Evolutionary conservation across 345 rosid genomes (phyloP).

Genomic region (Acer campestre): DNA sequence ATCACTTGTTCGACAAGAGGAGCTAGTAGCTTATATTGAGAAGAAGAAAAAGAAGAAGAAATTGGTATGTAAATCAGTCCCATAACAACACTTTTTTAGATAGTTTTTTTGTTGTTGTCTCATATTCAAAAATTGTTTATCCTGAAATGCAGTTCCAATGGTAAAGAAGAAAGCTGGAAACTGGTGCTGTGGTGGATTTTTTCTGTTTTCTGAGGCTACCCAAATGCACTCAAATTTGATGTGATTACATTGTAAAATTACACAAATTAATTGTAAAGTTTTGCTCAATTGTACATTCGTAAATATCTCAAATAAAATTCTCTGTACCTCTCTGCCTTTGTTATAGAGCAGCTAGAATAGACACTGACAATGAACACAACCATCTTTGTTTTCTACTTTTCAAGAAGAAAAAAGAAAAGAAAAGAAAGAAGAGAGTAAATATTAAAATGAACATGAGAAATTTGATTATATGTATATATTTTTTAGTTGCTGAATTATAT

Average conservation of each 20-base stretch:
- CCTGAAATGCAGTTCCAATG: slow-evolving; percentile 47
- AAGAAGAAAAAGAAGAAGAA: slow-evolving; percentile 90
- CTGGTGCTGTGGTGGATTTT: slow-evolving; percentile 22
- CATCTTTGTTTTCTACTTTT: background rate
- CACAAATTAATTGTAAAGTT: slow-evolving; percentile 13
- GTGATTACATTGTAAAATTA: slow-evolving; percentile 19
- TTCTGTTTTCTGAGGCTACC: background rate
- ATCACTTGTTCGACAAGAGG: slow-evolving; percentile 66
- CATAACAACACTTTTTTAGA: background rate
- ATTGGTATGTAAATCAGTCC: slow-evolving; percentile 38
- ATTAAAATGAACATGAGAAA: too few relatives aligned
- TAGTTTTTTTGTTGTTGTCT: background rate
- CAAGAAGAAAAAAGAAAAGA: too few relatives aligned
- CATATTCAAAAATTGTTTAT: slow-evolving; percentile 11
- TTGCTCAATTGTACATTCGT: slow-evolving; percentile 11
- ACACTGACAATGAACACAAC: background rate
- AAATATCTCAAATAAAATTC: too few relatives aligned
- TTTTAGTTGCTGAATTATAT: too few relatives aligned
- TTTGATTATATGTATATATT: too few relatives aligned
- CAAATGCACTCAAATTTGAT: slow-evolving; percentile 27
- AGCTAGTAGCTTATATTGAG: slow-evolving; percentile 72
- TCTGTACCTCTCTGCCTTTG: too few relatives aligned
- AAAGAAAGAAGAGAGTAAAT: too few relatives aligned
- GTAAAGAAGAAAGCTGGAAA: slow-evolving; percentile 32
- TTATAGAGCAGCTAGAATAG: background rate